Percentiles rank a stretch among this genome's conserved stretches.
phyloP scores from a whole-genome alignment of 2,329 filamentous ascomycete species.

The Massarina eburnea region DNA sequence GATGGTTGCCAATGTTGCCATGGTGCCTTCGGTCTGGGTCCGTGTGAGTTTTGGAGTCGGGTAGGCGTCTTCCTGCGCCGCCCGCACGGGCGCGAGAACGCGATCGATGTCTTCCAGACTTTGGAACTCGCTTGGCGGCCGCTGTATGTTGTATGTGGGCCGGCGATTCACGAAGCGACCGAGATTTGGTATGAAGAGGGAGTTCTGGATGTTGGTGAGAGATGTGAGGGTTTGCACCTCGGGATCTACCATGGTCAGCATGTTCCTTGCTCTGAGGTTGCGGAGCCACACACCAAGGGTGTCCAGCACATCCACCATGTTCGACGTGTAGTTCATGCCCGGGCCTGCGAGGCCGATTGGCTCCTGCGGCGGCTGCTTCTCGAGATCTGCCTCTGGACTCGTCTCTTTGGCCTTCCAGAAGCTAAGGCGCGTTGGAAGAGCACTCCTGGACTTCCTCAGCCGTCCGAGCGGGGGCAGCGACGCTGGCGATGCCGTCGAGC shows the following conservation, averaged over 20 bases:
- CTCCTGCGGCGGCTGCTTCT: not conserved
- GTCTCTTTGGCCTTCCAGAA: constrained; percentile 26
- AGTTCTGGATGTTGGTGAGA: constrained; percentile 87
- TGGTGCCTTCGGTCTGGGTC: constrained; percentile 26
- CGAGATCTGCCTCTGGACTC: constrained; percentile 4
- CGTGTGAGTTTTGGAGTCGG: constrained; percentile 26
- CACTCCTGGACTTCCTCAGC: constrained; percentile 31
- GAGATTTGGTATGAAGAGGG: constrained; percentile 81
- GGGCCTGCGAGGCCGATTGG: constrained; percentile 2
- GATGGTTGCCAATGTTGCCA: constrained; percentile 57
- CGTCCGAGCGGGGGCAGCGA: constrained; percentile 17
- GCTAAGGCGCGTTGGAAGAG: constrained; percentile 29
- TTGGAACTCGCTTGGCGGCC: constrained; percentile 43
- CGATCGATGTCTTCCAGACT: constrained; percentile 34
- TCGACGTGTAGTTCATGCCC: constrained; percentile 57
- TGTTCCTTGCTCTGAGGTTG: not conserved
- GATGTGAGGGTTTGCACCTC: constrained; percentile 82
- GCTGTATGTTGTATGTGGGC: constrained; percentile 74
- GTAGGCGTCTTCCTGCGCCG: constrained; percentile 20
- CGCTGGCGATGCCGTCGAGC: constrained; percentile 16
- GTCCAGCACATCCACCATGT: constrained; percentile 68
- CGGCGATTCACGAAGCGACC: constrained; percentile 73
- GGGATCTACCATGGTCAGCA: constrained; percentile 60
- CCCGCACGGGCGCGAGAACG: constrained; percentile 23
- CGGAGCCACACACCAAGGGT: constrained; percentile 59